Evolutionary conservation across 176 grass and related monocot species (phyloP), one percentile per base, ranked within the genome.

Genomic region (Juncus effusus): DNA sequence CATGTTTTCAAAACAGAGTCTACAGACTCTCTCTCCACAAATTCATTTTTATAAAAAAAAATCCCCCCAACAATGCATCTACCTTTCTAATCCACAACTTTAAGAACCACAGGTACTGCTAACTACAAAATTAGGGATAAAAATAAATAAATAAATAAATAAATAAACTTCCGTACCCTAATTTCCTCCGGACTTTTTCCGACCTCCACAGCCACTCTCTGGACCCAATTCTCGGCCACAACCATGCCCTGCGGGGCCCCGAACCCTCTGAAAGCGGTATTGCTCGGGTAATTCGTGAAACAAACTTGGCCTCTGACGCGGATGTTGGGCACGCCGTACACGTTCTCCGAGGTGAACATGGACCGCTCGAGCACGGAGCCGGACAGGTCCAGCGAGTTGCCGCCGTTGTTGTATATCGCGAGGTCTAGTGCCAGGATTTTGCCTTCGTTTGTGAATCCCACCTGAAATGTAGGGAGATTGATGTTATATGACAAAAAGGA

Each of bases 211-310:
- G 93, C 88, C 52, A 97, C 77, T 36, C 84, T 77, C 5, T 97
- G 88, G 78, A 97, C 86, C 93, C 93, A 97, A 62, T 97, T 91
- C 69, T 97, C 93, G 53, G 68, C 63, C 74, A 97, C 88, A 66
- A 97, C 69, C 88, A 89, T 86, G 44, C 85, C 93, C 75, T 97
- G 93, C 42, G 93, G 93, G 61, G 85, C 93, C 79, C 93, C 93
- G 79, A 97, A 97, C 44, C 93, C 93, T 72, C 93, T 78, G 70
- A 97, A 97, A 67, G 93, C 93, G 40, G 93, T 97, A 78, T 97
- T 89, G 72, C 87, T 97, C 51, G 93, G 85, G 47, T 91, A 84
- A 85, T 97, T 97, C 76, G 93, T 97, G 76, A 85, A 84, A 68
- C 93, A 97, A 44, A 91, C 85, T 85, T 86, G 78, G 13, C 93